Evolutionary conservation across 192 early-diverging fungal species (phyloP), one percentile per base, ranked within the genome.

Genomic region (Hyaloraphidium curvatum): DNA sequence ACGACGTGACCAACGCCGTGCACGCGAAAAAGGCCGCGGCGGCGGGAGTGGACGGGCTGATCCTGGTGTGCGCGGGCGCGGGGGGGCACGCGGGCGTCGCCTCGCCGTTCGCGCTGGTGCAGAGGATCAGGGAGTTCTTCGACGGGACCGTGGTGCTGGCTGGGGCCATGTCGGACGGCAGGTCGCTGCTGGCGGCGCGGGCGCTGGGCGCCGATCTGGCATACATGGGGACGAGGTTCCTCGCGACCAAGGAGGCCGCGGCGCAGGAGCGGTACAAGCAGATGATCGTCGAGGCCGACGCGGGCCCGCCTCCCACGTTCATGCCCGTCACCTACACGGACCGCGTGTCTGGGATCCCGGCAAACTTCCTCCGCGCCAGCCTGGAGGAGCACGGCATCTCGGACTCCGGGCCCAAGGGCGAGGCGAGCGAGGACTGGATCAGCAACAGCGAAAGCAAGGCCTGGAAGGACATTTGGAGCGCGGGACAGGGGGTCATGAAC

Each of bases 21-120:
- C 62, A 63, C 39, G 62, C 62, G 11, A 2, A 43, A 26, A 63
- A 63, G 37, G 62, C 62, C 19, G 39, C 54, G 7, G 5, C 40
- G 35, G 62, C 57, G 5, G 62, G 62, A 17, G 62, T 55, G 13
- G 62, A 63, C 43, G 62, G 62, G 2, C 51, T 63, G 48, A 63
- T 63, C 39, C 57, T 54, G 16, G 57, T 63, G 23, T 55, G 43
- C n/a, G 57, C 62, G 2, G 62, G 62, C 2, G 62, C 62, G 4
- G 62, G 62, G 27, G 62, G 62, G 3, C 62, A 63, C 27, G 62
- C 62, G 1, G 62, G 62, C 14, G 39, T 55, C 17, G 48, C 48
- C 3, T 50, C 52, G 4, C 62, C 62, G 4, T 63, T 63, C 31
- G 62, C 62, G 31, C 40, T 63, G 28, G 21, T 63, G 2, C 62